Conservation (phyloP, 371 early-diverging fungal genomes). For the Rhizopus sp. region DNA sequence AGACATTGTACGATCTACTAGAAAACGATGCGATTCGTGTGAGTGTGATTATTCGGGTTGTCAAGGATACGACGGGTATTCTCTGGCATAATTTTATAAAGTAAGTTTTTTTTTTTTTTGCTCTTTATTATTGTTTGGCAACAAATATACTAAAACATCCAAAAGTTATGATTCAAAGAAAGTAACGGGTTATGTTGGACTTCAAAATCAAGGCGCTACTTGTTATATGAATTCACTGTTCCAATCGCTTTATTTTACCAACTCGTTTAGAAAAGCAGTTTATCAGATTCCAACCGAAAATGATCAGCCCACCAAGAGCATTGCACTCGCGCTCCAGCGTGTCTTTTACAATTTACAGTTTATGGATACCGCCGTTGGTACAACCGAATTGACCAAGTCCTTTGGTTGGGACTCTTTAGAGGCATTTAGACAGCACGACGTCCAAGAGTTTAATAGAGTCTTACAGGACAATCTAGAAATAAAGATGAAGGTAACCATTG, state of each 20-base stretch:
- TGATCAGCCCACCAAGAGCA: conserved; percentile 80
- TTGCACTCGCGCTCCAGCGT: conserved; percentile 88
- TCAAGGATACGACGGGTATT: conserved; percentile 86
- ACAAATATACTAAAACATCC: background rate
- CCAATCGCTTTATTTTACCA: conserved; percentile 96
- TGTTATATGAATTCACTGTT: conserved; percentile 99
- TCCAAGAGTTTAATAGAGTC: conserved; percentile 95
- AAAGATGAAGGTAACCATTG: conserved; percentile 69
- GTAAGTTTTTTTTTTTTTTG: conserved; percentile 47
- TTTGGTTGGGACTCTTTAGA: conserved; percentile 97
- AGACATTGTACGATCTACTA: conserved; percentile 37
- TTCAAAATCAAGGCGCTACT: conserved; percentile 98
- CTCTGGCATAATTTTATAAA: conserved; percentile 93
- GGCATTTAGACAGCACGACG: conserved; percentile 95
- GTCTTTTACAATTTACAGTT: conserved; percentile 90
- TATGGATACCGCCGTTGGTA: conserved; percentile 71
- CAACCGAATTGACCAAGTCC: conserved; percentile 90
- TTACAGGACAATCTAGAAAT: conserved; percentile 93
- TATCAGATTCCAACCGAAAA: conserved; percentile 89
- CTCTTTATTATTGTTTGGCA: background rate
- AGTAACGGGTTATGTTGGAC: conserved; percentile 91
- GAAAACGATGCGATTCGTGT: conserved; percentile 64
- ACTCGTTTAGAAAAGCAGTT: conserved; percentile 88
- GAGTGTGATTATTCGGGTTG: conserved; percentile 75
- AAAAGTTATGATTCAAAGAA: conserved; percentile 83